Percentiles rank a stretch among this genome's conserved stretches.
phyloP scores from a whole-genome alignment of 768 basidiomycete species.

The Tulasnella sp. region DNA sequence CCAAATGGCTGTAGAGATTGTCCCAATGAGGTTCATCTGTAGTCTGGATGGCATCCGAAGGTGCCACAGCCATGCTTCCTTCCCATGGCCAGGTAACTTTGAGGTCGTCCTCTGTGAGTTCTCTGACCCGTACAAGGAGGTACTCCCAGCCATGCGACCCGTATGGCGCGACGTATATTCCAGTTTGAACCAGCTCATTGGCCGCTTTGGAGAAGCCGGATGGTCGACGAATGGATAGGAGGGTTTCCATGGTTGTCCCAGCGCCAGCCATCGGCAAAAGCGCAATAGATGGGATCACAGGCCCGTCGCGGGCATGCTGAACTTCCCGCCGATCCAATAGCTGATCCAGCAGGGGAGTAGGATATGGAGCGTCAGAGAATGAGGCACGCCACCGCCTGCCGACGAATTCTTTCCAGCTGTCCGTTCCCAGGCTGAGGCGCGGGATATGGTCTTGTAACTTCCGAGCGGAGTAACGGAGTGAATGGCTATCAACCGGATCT shows the following conservation, averaged over 20 bases:
- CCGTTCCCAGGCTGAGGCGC: background rate
- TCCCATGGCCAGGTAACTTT: background rate
- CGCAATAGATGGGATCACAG: background rate
- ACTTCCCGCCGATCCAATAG: background rate
- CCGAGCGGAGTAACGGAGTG: background rate
- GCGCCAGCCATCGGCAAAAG: background rate
- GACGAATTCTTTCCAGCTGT: background rate
- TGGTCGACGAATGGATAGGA: background rate
- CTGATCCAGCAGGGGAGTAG: background rate
- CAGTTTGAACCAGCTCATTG: background rate
- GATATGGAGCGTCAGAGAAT: background rate
- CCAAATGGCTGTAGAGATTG: background rate
- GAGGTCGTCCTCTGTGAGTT: background rate
- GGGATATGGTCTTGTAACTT: background rate
- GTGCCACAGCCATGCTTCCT: background rate
- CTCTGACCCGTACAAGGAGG: background rate
- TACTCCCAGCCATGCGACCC: background rate
- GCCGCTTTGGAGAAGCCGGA: background rate
- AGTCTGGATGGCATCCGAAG: background rate
- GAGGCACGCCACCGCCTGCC: background rate
- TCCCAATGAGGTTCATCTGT: background rate
- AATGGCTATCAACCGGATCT: background rate
- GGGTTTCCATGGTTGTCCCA: background rate
- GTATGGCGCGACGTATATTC: background rate
- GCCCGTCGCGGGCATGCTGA: no score